Evolutionary conservation across 148 eudicot species (phyloP).

Genomic region (Amaranthus cruentus): DNA sequence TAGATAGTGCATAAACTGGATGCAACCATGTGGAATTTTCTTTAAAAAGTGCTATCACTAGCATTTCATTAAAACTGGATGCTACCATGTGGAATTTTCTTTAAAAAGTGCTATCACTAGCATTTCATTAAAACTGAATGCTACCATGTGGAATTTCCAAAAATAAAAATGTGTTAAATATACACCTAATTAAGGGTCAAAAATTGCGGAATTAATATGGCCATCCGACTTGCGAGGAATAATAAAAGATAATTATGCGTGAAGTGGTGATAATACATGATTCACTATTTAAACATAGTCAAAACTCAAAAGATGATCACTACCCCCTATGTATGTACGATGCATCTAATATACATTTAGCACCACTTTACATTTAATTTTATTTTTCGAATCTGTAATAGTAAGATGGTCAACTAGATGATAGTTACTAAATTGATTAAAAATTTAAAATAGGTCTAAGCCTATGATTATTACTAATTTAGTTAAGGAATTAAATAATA

Average conservation of each 20-base stretch:
- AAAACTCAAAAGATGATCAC: neutral
- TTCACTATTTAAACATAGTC: neutral
- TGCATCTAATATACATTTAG: slow-evolving; percentile 6
- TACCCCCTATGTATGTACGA: neutral
- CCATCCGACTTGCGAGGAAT: neutral
- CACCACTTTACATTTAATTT: slow-evolving; percentile 5
- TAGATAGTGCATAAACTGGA: too few species aligned
- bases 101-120: too few species aligned
- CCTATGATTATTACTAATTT: too few species aligned
- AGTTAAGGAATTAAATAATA: too few species aligned
- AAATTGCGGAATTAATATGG: neutral
- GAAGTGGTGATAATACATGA: neutral
- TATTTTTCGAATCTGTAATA: neutral
- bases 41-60: too few species aligned
- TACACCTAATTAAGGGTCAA: neutral
- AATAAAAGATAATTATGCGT: neutral
- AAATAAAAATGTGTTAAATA: neutral
- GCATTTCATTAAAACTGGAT: too few species aligned
- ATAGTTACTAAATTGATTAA: neutral
- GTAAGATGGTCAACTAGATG: neutral
- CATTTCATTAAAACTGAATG: too few species aligned
- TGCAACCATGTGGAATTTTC: too few species aligned
- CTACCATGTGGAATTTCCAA: neutral
- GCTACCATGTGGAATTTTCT: too few species aligned
- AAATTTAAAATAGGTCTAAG: too few species aligned